Base-by-base conservation (phyloP, 163 green algal genomes). In the Scenedesmus sp. region DNA sequence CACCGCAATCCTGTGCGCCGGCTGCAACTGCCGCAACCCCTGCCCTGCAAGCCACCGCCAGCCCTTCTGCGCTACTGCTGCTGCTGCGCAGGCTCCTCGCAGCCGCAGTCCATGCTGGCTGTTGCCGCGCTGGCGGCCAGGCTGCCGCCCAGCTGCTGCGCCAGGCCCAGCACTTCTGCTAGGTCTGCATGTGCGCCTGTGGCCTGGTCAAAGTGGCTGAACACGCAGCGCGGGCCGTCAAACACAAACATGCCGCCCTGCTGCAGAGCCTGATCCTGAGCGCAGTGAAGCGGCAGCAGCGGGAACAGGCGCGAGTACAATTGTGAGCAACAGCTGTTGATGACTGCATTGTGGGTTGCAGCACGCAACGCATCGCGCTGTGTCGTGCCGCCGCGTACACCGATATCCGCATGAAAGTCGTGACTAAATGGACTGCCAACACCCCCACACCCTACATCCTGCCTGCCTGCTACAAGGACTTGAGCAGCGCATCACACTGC, bases 161-260 rank as follows among this genome's bases (percentile, higher is more conserved):
- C 81, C 52, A 89, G 6, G 52, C 70, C 90, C 83, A 90, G 34
- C 83, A 93, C 90, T 23, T 67, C 26, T 1, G 2, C 86, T 13
- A 96, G n/a, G 84, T 96, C 94, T 3, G 94, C 94, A 87, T 97
- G 94, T 18, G 82, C 95, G 0, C 91, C 94, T 0, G 96, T 98
- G 23, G 94, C 93, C 23, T 84, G 79, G 86, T 98, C 96, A 82
- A 96, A 94, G 84, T 96, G 94, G 46, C 89, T 88, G 81, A 94
- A 96, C 46, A 96, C 64, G 20, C 73, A 83, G 26, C 82, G 26
- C n/a, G 94, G 70, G 23, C 96, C 96, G 5, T 97, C 85, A 76
- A 97, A 98, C 26, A 96, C 88, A 73, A 97, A 94, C 70, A 94
- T 90, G 54, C 96, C 96, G 23, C 96, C 96, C 92, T 98, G 96